Percentiles rank a stretch among this genome's conserved stretches.
Evolutionary conservation across 2,329 filamentous ascomycete species (phyloP).

Genomic region (Tolypocladium sp.): DNA sequence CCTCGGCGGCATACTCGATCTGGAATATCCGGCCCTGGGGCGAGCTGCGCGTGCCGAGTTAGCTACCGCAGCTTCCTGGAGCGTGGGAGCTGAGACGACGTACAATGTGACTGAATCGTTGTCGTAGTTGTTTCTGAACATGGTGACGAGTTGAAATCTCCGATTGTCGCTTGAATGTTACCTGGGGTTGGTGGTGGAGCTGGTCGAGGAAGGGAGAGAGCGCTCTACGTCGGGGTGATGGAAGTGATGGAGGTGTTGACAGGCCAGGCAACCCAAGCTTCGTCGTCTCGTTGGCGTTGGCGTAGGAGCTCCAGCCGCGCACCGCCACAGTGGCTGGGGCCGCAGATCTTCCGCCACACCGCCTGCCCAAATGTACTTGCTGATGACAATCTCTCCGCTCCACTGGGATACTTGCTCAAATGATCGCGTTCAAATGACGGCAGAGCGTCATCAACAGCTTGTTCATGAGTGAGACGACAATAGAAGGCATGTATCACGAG

Average conservation of each 20-base stretch:
- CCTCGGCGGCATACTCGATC: constrained; percentile 97
- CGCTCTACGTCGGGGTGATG: constrained; percentile 1
- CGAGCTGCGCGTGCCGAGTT: constrained; percentile 54
- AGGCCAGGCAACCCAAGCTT: constrained; percentile 12
- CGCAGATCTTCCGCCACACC: constrained; percentile 9
- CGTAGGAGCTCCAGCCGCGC: constrained; percentile 1
- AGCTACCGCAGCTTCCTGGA: constrained; percentile 9
- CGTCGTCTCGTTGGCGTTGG: constrained; percentile 7
- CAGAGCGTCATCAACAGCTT: neutral
- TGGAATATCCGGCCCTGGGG: constrained; percentile 99
- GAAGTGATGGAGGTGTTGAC: neutral
- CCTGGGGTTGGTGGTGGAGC: constrained; percentile 3
- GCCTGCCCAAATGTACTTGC: constrained; percentile 4
- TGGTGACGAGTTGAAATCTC: constrained; percentile 36
- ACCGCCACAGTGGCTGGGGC: constrained; percentile 1
- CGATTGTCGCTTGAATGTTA: constrained; percentile 1
- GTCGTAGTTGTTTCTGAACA: constrained; percentile 99
- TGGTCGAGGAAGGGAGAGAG: neutral
- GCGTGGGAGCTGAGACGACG: constrained; percentile 25
- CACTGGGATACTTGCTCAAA: neutral
- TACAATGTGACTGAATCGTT: constrained; percentile 99
- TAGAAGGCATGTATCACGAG: neutral
- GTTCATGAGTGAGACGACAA: neutral
- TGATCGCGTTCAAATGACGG: neutral
- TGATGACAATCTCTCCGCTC: no score